Percentiles rank a stretch among this genome's conserved stretches.
Conservation (phyloP, 202 grass and related monocot genomes). For the Cymbopogon flexuosus region DNA sequence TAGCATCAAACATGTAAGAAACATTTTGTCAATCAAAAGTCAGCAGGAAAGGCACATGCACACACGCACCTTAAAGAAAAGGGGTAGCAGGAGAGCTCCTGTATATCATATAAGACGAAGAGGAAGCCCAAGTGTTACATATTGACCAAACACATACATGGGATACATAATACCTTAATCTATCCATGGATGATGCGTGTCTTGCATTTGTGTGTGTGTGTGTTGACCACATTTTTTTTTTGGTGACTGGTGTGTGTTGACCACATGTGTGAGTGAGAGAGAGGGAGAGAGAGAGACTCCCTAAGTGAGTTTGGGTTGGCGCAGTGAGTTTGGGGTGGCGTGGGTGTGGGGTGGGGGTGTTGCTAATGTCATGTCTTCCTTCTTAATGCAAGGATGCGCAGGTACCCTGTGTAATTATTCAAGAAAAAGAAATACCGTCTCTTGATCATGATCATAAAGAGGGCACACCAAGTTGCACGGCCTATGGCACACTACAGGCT, state of each 20-base stretch:
- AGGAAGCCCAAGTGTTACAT: neutral
- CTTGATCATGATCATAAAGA: too few species aligned
- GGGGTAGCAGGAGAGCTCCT: neutral
- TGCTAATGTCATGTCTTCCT: too few species aligned
- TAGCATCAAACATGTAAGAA: neutral
- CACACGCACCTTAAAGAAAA: neutral
- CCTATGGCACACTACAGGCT: too few species aligned
- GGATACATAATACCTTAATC: neutral
- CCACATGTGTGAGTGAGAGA: too few species aligned
- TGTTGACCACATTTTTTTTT: too few species aligned
- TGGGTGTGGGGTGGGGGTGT: too few species aligned
- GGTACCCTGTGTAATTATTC: neutral
- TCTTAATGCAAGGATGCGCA: too few species aligned
- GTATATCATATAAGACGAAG: neutral
- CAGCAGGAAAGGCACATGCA: neutral
- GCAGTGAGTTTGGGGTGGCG: neutral
- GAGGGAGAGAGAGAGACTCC: too few species aligned
- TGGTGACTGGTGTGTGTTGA: neutral
- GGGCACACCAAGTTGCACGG: too few species aligned
- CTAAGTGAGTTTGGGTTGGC: neutral
- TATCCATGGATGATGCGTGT: neutral
- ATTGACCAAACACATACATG: neutral
- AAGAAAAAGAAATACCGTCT: too few species aligned
- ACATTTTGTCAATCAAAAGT: neutral
- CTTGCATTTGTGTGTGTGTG: too few species aligned